phyloP scores from a whole-genome alignment of 192 early-diverging fungal genomes.

The Physocladia obscura region DNA sequence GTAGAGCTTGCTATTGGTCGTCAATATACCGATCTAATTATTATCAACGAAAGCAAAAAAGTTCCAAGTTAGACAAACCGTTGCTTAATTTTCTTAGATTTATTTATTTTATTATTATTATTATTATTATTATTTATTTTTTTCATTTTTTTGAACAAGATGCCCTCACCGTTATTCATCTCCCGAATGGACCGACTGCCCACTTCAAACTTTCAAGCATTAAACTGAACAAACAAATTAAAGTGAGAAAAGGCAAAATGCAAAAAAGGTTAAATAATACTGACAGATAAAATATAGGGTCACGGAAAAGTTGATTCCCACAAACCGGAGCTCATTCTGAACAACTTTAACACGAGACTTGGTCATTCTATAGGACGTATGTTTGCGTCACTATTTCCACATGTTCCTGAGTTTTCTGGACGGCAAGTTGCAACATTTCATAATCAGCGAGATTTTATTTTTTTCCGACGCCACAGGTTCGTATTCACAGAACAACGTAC shows the following conservation, averaged over 20 bases:
- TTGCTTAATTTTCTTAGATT: background rate
- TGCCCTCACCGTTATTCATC: constrained; percentile 87
- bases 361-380: constrained; percentile 95
- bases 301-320: constrained; percentile 78
- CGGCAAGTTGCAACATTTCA: constrained; percentile 94
- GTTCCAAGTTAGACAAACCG: constrained; percentile 69
- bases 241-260: constrained; percentile 31
- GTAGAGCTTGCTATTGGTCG: constrained; percentile 85
- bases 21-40: constrained; percentile 90
- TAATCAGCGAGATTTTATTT: constrained; percentile 99
- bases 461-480: constrained; percentile 92
- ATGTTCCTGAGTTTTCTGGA: constrained; percentile 93
- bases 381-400: constrained; percentile 96
- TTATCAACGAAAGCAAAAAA: constrained; percentile 93
- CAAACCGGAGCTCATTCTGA: constrained; percentile 94
- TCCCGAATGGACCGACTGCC: constrained; percentile 95
- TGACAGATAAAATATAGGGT: no score
- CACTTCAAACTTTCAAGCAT: constrained; percentile 90
- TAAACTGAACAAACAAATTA: constrained; percentile 74
- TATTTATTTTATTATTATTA: background rate
- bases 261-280: no score
- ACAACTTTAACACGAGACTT: constrained; percentile 94
- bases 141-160: constrained; percentile 44
- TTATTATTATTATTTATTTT: constrained; percentile 8
- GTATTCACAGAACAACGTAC: background rate